Evolutionary conservation across 2,329 filamentous ascomycete genomes (phyloP), one percentile per base, ranked within the genome.

Genomic region (Penicillium italicum): DNA sequence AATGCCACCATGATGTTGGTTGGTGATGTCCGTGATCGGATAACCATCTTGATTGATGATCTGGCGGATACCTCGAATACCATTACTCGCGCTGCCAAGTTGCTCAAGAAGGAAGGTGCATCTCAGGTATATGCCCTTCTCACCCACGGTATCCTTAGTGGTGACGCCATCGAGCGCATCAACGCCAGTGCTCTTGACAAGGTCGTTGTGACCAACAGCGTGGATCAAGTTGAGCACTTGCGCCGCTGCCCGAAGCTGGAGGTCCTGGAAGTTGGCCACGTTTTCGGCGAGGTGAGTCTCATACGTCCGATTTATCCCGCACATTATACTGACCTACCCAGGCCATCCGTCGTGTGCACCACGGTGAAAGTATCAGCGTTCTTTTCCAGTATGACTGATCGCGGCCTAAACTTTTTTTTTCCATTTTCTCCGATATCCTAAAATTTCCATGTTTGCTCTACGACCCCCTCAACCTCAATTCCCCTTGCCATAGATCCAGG

Each of bases 321-420:
- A 45, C 49, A 43, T 28, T 30, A 36, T 67, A 57, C 66, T 68
- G 58, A 55, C 69, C 72, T 61, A 43, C 40, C 18, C 55, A 86
- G 84, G 85, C 94, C 48, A 97, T 97, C 66, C 89, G 94, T 61
- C 86, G 94, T 60, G 93, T 97, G 56, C 94, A 99, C 76, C 92
- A 97, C 74, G 94, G 94, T 68, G 94, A 99, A 79, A 96, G 91
- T 69, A 96, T 99, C 76, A 96, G 91, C 72, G 90, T 94, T 58
- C 82, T 99, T 49, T 99, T 99, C 76, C 88, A 91, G 71, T 88
- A 90, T 74, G 88, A 90, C 72, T 91, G 73, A 71, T 53, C 14
- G 31, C 53, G 55, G 53, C 57, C 40, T 12, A 48, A 45, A 55
- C 50, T 53, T 48, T 56, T 43, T 41, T 31, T 12, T 18, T 45